A percentile compares a stretch with the other conserved stretches of the same genome.
Evolutionary conservation across 2,329 filamentous ascomycete genomes (phyloP).

Genomic region (Diaporthe sp.): DNA sequence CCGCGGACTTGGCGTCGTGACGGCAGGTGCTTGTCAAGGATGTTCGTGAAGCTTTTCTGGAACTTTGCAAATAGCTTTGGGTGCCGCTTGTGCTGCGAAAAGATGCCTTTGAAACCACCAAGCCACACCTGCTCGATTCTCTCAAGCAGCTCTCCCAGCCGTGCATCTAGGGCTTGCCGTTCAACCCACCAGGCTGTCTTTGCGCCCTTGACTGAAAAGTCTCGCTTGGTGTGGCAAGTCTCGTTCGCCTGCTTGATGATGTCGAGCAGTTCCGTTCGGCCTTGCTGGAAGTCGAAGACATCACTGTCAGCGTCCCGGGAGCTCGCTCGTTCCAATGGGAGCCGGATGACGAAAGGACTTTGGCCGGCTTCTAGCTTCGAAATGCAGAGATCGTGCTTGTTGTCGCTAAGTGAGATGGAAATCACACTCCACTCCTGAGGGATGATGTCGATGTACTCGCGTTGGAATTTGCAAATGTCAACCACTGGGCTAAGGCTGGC

Average conservation of each 20-base stretch:
- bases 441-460: slow-evolving; percentile 86
- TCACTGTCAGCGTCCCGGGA: slow-evolving; percentile 83
- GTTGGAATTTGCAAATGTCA: slow-evolving; percentile 76
- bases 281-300: slow-evolving; percentile 85
- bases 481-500: slow-evolving; percentile 60
- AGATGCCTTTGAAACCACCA: slow-evolving; percentile 94
- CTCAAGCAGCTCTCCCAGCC: slow-evolving; percentile 81
- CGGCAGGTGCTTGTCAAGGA: slow-evolving; percentile 87
- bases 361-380: slow-evolving; percentile 84
- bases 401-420: slow-evolving; percentile 86
- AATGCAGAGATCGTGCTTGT: slow-evolving; percentile 85
- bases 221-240: slow-evolving; percentile 80
- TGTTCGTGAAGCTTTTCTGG: slow-evolving; percentile 80
- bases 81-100: slow-evolving; percentile 78
- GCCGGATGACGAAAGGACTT: slow-evolving; percentile 85
- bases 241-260: slow-evolving; percentile 87
- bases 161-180: slow-evolving; percentile 81
- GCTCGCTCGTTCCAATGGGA: slow-evolving; percentile 86
- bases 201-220: slow-evolving; percentile 79
- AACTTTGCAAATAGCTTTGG: slow-evolving; percentile 79
- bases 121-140: slow-evolving; percentile 96
- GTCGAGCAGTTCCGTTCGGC: slow-evolving; percentile 82
- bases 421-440: slow-evolving; percentile 87
- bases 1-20: slow-evolving; percentile 76
- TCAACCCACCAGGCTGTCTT: slow-evolving; percentile 92